A percentile compares a stretch with the other conserved stretches of the same genome.
phyloP scores from a whole-genome alignment of 1,139 yeast species.

The Blastobotrys indianensis region DNA sequence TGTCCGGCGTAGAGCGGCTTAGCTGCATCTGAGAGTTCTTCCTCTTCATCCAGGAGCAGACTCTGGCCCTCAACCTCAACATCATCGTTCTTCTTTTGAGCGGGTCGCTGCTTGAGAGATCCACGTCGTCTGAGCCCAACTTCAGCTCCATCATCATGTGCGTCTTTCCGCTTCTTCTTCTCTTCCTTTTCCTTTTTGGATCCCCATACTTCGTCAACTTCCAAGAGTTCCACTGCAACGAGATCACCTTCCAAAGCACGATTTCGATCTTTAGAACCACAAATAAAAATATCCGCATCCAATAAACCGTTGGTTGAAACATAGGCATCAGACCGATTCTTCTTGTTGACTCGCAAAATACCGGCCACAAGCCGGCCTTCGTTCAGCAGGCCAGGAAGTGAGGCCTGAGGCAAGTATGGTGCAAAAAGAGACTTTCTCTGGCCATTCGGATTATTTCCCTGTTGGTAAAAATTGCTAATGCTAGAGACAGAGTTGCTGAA shows the following conservation, averaged over 20 bases:
- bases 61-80: constrained; percentile 98
- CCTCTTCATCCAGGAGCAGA: constrained; percentile 84
- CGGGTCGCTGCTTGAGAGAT: constrained; percentile 89
- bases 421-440: constrained; percentile 85
- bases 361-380: constrained; percentile 95
- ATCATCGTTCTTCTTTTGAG: constrained; percentile 97
- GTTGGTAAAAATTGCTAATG: constrained; percentile 29
- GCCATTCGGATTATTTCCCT: constrained; percentile 21
- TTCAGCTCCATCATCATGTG: constrained; percentile 19
- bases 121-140: constrained; percentile 70
- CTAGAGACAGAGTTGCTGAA: constrained; percentile 67
- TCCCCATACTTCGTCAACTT: constrained; percentile 97
- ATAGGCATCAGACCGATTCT: constrained; percentile 94
- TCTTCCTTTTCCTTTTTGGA: constrained; percentile 95
- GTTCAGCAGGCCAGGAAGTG: constrained; percentile 78
- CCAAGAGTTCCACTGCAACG: constrained; percentile 89
- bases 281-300: constrained; percentile 94
- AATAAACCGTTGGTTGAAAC: constrained; percentile 92
- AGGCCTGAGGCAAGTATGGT: constrained; percentile 90
- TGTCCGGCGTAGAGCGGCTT: constrained; percentile 97
- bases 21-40: constrained; percentile 85
- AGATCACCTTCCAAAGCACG: constrained; percentile 95
- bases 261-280: constrained; percentile 98
- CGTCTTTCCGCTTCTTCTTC: constrained; percentile 87
- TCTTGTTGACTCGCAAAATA: constrained; percentile 84